Conservation (phyloP, 164 flowering plant genomes). For the Litsea cubeba region DNA sequence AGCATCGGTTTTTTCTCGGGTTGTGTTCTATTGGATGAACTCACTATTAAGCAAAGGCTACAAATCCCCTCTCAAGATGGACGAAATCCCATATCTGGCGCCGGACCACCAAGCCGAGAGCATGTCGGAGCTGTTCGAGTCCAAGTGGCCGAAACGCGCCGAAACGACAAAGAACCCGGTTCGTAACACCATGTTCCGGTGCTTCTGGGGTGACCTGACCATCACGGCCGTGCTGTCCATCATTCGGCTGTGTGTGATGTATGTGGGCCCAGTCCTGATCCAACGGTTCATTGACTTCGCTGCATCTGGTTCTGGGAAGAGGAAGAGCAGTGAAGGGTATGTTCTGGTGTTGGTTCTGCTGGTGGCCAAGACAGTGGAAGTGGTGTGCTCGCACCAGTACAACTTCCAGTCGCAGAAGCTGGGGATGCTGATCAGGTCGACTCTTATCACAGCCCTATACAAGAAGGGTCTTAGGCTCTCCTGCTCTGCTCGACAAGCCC, state of each 20-base stretch:
- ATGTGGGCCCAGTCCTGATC: slow-evolving; percentile 78
- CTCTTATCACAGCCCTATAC: slow-evolving; percentile 75
- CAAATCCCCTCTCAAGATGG: slow-evolving; percentile 53
- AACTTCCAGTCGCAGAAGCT: slow-evolving; percentile 75
- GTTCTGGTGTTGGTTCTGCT: slow-evolving; percentile 64
- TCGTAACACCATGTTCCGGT: slow-evolving; percentile 52
- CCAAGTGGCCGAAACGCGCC: slow-evolving; percentile 64
- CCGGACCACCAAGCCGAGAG: slow-evolving; percentile 70
- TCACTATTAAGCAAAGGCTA: slow-evolving; percentile 75
- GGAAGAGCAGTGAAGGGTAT: slow-evolving; percentile 73
- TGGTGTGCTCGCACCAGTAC: slow-evolving; percentile 64
- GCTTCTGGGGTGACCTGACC: slow-evolving; percentile 74
- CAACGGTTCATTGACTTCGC: slow-evolving; percentile 75
- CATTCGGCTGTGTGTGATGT: slow-evolving; percentile 66
- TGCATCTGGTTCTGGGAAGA: slow-evolving; percentile 61
- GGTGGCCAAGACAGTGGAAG: slow-evolving; percentile 65
- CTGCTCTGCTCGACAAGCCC: slow-evolving; percentile 78
- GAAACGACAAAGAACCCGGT: slow-evolving; percentile 70
- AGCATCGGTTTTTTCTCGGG: slow-evolving; percentile 58
- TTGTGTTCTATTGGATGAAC: slow-evolving; percentile 81
- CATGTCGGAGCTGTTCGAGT: slow-evolving; percentile 57
- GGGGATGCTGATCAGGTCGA: slow-evolving; percentile 81
- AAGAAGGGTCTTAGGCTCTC: slow-evolving; percentile 78
- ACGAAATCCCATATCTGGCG: slow-evolving; percentile 72
- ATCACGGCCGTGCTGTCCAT: slow-evolving; percentile 74